Conservation (phyloP, 2,329 filamentous ascomycete genomes). For the Ophiosphaerella korrae region DNA sequence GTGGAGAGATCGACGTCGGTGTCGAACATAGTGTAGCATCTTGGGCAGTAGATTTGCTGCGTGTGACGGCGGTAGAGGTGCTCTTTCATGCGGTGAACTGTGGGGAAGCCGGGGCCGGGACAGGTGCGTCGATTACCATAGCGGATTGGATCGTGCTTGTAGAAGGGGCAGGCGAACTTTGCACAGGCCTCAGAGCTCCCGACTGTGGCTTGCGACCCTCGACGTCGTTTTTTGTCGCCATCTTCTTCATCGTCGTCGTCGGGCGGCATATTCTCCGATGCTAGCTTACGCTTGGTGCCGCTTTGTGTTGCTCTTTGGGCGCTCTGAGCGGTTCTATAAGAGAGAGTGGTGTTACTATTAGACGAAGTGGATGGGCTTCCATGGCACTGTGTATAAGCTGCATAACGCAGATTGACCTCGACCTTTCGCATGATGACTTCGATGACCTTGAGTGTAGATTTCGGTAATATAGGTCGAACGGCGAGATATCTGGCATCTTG, state of each 20-base stretch:
- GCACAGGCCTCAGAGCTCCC: slow-evolving; percentile 32
- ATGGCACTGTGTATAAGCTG: slow-evolving; percentile 31
- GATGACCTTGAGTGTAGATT: slow-evolving; percentile 28
- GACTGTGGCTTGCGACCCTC: slow-evolving; percentile 28
- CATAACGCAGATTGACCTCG: slow-evolving; percentile 31
- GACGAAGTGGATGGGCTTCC: slow-evolving; percentile 9
- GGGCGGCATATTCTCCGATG: slow-evolving; percentile 21
- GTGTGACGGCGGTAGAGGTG: slow-evolving; percentile 50
- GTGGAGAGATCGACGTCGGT: slow-evolving; percentile 36
- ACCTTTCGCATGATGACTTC: slow-evolving; percentile 37
- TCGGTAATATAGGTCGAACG: slow-evolving; percentile 11
- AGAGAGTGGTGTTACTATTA: neutral
- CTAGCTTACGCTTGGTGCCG: slow-evolving; percentile 30
- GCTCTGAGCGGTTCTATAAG: slow-evolving; percentile 17
- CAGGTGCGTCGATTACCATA: slow-evolving; percentile 46
- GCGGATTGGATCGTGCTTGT: slow-evolving; percentile 47
- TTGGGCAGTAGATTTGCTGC: slow-evolving; percentile 45
- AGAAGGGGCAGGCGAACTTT: slow-evolving; percentile 49
- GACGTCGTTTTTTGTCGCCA: slow-evolving; percentile 28
- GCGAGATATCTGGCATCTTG: slow-evolving; percentile 5
- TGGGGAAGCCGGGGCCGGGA: slow-evolving; percentile 47
- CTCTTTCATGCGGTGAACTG: slow-evolving; percentile 51
- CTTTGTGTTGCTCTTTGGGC: slow-evolving; percentile 20
- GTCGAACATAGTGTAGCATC: slow-evolving; percentile 47
- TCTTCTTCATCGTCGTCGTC: slow-evolving; percentile 29